These are phyloP conservation scores for Paraconiothyrium sp. DNA, from an alignment of 2,329 filamentous ascomycete species.

Conservation along the genomic window DNA sequence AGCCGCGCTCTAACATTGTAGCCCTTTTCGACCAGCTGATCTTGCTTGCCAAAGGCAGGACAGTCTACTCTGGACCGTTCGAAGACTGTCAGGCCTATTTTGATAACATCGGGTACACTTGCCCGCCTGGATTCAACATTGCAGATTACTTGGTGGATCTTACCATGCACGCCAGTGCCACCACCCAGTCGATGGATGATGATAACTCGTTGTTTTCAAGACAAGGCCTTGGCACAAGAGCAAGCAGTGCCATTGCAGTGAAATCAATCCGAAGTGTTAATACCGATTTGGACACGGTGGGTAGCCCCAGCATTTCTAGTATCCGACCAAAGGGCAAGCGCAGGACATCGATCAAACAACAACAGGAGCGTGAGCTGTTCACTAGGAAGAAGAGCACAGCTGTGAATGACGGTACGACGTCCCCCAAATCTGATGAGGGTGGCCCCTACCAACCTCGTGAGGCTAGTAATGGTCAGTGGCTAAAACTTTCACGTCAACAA, in stretches of 20 bases:
- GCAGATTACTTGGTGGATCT: conserved; percentile 97
- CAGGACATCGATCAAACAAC: conserved; percentile 81
- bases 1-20: conserved; percentile 97
- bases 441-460: conserved; percentile 62
- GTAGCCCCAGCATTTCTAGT: conserved; percentile 69
- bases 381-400: conserved; percentile 77
- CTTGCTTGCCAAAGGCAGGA: conserved; percentile 85
- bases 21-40: conserved; percentile 95
- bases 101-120: conserved; percentile 88
- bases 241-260: conserved; percentile 86
- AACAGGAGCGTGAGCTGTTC: conserved; percentile 89
- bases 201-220: conserved; percentile 67
- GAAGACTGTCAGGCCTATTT: conserved; percentile 90
- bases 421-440: conserved; percentile 72
- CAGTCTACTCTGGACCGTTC: conserved; percentile 94
- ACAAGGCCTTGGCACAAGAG: conserved; percentile 74
- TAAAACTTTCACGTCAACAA: conserved; percentile 65
- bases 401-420: conserved; percentile 60
- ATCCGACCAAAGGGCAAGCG: conserved; percentile 75
- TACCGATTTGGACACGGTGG: conserved; percentile 67
- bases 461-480: conserved; percentile 64
- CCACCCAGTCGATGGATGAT: conserved; percentile 64
- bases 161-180: conserved; percentile 88
- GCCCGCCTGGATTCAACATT: conserved; percentile 97
- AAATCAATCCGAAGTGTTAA: conserved; percentile 91